A percentile compares a stretch with the other conserved stretches of the same genome.
Evolutionary conservation across 805 yeast genomes (phyloP).

Genomic region (Zygosaccharomyces lentus): DNA sequence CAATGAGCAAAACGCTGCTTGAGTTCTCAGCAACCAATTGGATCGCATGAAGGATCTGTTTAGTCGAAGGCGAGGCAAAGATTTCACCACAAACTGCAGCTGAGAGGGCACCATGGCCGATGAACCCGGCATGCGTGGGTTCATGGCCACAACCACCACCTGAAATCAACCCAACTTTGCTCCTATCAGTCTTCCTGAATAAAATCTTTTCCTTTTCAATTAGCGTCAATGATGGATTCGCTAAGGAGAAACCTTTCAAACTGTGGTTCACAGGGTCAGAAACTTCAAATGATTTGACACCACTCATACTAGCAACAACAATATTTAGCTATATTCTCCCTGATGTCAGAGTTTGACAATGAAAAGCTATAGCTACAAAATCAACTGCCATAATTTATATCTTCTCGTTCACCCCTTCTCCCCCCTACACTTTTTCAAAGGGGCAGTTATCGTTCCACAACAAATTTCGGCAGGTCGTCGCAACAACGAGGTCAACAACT

Average conservation of each 20-base stretch:
- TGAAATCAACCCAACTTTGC: constrained; percentile 67
- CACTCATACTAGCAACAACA: constrained; percentile 8
- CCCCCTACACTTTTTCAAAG: background rate
- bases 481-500: background rate
- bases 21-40: constrained; percentile 35
- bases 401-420: background rate
- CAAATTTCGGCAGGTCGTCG: background rate
- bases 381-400: too few relatives aligned
- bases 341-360: too few relatives aligned
- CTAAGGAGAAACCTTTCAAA: constrained; percentile 38
- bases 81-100: constrained; percentile 88
- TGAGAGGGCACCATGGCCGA: constrained; percentile 76
- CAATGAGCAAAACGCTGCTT: constrained; percentile 68
- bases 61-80: constrained; percentile 95
- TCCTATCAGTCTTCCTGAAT: constrained; percentile 34
- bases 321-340: too few relatives aligned
- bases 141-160: constrained; percentile 98
- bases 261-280: constrained; percentile 37
- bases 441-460: background rate
- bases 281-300: constrained; percentile 39
- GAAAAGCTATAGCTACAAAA: too few relatives aligned
- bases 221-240: constrained; percentile 38
- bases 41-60: constrained; percentile 71
- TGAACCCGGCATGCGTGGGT: constrained; percentile 88
- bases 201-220: constrained; percentile 38